Conservation (phyloP, 2,329 filamentous ascomycete genomes). For the Apiospora pterosperma region DNA sequence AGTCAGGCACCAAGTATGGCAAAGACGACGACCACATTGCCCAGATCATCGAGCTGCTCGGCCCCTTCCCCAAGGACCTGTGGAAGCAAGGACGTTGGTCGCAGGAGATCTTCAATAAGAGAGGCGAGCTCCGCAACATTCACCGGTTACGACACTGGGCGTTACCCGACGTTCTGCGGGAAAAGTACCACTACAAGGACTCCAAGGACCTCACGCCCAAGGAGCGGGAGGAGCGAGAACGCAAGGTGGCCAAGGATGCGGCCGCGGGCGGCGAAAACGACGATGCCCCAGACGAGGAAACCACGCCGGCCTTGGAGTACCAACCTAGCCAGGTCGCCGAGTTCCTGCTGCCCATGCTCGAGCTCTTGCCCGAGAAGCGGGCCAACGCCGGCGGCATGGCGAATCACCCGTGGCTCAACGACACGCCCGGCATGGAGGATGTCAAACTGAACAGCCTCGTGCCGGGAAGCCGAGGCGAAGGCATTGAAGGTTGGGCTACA, state of each 20-base stretch:
- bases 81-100: constrained; percentile 95
- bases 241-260: constrained; percentile 36
- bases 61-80: constrained; percentile 86
- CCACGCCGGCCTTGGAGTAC: constrained; percentile 21
- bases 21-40: constrained; percentile 99
- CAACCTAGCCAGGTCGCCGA: constrained; percentile 57
- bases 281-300: constrained; percentile 26
- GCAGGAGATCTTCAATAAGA: constrained; percentile 97
- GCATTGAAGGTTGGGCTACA: constrained; percentile 88
- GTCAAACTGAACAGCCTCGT: constrained; percentile 69
- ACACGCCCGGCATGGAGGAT: constrained; percentile 84
- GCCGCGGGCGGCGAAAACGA: constrained; percentile 26
- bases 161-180: constrained; percentile 82
- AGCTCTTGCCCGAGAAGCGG: constrained; percentile 80
- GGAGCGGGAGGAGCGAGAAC: constrained; percentile 33
- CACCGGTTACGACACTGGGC: constrained; percentile 96
- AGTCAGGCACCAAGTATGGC: constrained; percentile 97
- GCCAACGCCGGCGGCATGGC: constrained; percentile 97
- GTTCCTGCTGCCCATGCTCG: constrained; percentile 87
- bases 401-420: constrained; percentile 75
- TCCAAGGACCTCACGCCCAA: constrained; percentile 66
- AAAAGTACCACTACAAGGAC: constrained; percentile 94
- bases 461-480: constrained; percentile 81
- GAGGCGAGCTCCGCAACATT: constrained; percentile 95
- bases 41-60: constrained; percentile 95